Evolutionary conservation across 495 filamentous ascomycete genomes (phyloP).

Genomic region (Cryomyces minteri): DNA sequence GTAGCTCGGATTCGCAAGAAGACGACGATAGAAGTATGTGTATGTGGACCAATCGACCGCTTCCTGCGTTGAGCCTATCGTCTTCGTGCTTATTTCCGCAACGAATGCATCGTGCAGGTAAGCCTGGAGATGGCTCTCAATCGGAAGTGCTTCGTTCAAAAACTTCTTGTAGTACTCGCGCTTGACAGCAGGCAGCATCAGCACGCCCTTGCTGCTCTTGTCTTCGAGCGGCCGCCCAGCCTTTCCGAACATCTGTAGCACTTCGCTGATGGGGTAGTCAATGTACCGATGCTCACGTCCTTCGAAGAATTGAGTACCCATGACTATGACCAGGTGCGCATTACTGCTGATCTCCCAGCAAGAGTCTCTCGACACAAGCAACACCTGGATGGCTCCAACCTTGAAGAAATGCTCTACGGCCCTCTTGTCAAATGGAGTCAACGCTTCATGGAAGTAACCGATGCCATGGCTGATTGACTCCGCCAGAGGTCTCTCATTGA

Average conservation of each 20-base stretch:
- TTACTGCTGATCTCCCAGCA: constrained; percentile 89
- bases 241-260: constrained; percentile 99
- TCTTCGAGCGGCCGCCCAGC: constrained; percentile 63
- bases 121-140: constrained; percentile 82
- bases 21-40: constrained; percentile 93
- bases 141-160: constrained; percentile 84
- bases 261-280: constrained; percentile 86
- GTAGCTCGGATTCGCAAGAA: constrained; percentile 94
- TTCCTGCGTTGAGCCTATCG: constrained; percentile 87
- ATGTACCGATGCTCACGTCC: constrained; percentile 94
- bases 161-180: constrained; percentile 98
- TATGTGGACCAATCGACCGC: constrained; percentile 97
- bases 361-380: constrained; percentile 84
- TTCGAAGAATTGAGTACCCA: constrained; percentile 99
- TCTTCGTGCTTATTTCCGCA: constrained; percentile 85
- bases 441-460: constrained; percentile 90
- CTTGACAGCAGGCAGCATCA: constrained; percentile 89
- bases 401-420: constrained; percentile 85
- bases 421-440: constrained; percentile 72
- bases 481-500: constrained; percentile 73
- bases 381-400: constrained; percentile 80
- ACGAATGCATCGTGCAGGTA: constrained; percentile 94
- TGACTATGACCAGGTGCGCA: constrained; percentile 82
- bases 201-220: constrained; percentile 67
- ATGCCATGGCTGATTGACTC: constrained; percentile 92